Evolutionary conservation across 805 yeast genomes (phyloP).

Genomic region (Ogataea polymorpha): DNA sequence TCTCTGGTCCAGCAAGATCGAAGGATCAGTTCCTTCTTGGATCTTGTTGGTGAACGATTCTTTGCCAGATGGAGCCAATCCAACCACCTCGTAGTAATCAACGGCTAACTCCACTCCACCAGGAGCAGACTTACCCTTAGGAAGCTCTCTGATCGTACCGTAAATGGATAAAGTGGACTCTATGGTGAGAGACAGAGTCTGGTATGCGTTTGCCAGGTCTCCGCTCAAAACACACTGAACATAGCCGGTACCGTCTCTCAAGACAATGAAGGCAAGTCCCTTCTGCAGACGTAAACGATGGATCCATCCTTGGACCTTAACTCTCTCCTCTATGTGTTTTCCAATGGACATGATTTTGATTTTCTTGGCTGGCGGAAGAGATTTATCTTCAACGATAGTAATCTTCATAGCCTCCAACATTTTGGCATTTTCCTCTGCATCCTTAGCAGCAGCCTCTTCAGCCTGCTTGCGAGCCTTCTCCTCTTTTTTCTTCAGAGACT

Average conservation of each 20-base stretch:
- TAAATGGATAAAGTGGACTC: slow-evolving; percentile 80
- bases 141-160: slow-evolving; percentile 79
- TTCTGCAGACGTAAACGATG: slow-evolving; percentile 93
- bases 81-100: slow-evolving; percentile 85
- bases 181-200: slow-evolving; percentile 78
- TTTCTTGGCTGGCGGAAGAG: slow-evolving; percentile 65
- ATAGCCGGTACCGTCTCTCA: slow-evolving; percentile 94
- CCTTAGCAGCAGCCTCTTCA: slow-evolving; percentile 49
- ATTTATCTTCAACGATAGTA: slow-evolving; percentile 65
- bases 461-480: slow-evolving; percentile 65
- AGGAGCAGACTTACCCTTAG: slow-evolving; percentile 96
- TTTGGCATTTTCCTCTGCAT: slow-evolving; percentile 69
- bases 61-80: slow-evolving; percentile 94
- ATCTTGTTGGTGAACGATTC: slow-evolving; percentile 93
- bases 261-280: slow-evolving; percentile 83
- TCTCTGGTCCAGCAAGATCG: slow-evolving; percentile 88
- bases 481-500: slow-evolving; percentile 78
- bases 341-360: slow-evolving; percentile 61
- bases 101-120: slow-evolving; percentile 94
- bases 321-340: slow-evolving; percentile 60
- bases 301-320: slow-evolving; percentile 87
- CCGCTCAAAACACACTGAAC: slow-evolving; percentile 86
- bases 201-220: slow-evolving; percentile 86
- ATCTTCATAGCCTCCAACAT: slow-evolving; percentile 79
- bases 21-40: slow-evolving; percentile 91